Percentiles rank a stretch among this genome's conserved stretches.
Evolutionary conservation across 2,329 filamentous ascomycete species (phyloP).

Genomic region (Aspergillus piperis): DNA sequence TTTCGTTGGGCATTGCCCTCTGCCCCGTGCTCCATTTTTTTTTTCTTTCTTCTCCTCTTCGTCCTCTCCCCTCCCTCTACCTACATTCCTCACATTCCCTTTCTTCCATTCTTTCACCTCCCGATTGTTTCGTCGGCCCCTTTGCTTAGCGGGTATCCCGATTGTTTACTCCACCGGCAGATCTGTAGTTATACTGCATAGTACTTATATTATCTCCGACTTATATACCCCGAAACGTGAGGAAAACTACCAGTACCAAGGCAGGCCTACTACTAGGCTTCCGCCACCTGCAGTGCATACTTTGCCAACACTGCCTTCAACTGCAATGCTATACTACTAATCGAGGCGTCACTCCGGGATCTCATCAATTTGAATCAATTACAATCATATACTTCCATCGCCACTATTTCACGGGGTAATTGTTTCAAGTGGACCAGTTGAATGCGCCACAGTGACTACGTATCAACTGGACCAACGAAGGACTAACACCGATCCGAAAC

Average conservation of each 20-base stretch:
- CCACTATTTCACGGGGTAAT: too few species aligned
- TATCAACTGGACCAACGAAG: neutral
- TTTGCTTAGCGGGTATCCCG: neutral
- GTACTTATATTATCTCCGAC: neutral
- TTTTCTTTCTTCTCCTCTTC: neutral
- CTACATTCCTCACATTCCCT: neutral
- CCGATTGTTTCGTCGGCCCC: neutral
- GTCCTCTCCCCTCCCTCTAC: neutral
- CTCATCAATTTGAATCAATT: neutral
- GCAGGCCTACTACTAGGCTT: neutral
- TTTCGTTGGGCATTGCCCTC: conserved; percentile 9
- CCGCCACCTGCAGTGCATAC: neutral
- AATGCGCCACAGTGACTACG: neutral
- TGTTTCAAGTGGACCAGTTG: neutral
- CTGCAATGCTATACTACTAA: neutral
- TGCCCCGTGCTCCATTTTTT: conserved; percentile 1
- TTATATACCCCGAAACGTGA: conserved; percentile 2
- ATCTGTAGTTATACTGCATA: neutral
- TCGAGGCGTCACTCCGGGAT: neutral
- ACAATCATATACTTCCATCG: neutral
- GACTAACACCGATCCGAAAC: neutral
- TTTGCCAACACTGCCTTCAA: neutral
- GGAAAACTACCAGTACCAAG: neutral
- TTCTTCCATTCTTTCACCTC: neutral
- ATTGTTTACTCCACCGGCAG: neutral